phyloP scores from a whole-genome alignment of 2,329 filamentous ascomycete species.

The Claviceps spartinae region DNA sequence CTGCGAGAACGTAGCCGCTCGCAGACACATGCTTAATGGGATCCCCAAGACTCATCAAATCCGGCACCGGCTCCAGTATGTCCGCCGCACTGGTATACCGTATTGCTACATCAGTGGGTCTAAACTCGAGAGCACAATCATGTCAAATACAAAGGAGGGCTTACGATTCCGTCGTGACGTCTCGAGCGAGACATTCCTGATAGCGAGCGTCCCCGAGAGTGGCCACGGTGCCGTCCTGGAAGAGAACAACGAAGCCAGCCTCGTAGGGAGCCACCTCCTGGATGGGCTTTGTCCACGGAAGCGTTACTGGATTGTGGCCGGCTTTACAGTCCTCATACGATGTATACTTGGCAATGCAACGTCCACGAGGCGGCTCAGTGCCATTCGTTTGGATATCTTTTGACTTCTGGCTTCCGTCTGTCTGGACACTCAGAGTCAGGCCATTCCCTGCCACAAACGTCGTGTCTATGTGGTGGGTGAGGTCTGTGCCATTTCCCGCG shows the following conservation, averaged over 20 bases:
- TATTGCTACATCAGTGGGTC: conserved; percentile 5
- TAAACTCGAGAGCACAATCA: neutral
- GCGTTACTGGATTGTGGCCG: conserved; percentile 6
- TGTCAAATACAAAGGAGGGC: conserved; percentile 1
- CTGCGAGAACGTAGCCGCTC: conserved; percentile 43
- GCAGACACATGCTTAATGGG: conserved; percentile 39
- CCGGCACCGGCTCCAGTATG: conserved; percentile 30
- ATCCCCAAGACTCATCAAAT: conserved; percentile 37
- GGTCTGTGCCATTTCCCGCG: conserved; percentile 2
- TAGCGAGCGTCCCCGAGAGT: conserved; percentile 48
- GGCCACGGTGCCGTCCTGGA: conserved; percentile 29
- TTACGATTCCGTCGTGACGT: conserved; percentile 24
- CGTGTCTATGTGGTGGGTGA: neutral
- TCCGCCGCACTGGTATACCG: conserved; percentile 32
- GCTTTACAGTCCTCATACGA: conserved; percentile 11
- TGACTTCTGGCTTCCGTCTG: neutral
- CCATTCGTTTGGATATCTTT: neutral
- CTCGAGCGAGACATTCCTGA: conserved; percentile 40
- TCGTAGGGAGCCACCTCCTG: conserved; percentile 33
- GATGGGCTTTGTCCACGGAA: conserved; percentile 15
- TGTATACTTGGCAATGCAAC: conserved; percentile 11
- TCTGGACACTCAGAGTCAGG: neutral
- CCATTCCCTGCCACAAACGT: conserved; percentile 3
- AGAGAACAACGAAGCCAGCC: conserved; percentile 34
- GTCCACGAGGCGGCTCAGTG: neutral